phyloP scores from a whole-genome alignment of 2,329 filamentous ascomycete genomes.

The Mycosphaerelloides madeirae region DNA sequence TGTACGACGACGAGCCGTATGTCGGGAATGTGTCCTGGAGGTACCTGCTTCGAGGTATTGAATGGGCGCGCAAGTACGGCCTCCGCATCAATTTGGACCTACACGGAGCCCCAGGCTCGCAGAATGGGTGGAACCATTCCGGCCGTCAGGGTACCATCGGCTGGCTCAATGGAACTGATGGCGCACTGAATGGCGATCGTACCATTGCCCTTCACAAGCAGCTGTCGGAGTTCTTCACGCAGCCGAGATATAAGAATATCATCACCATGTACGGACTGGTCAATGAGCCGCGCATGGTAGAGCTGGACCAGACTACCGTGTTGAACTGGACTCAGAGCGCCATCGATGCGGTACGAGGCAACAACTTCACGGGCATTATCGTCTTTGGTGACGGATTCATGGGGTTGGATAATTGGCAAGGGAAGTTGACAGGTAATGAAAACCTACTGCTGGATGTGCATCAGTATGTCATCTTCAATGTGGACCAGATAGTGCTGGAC shows the following conservation, averaged over 20 bases:
- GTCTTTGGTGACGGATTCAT: constrained; percentile 95
- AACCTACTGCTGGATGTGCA: constrained; percentile 90
- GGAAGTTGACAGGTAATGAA: constrained; percentile 65
- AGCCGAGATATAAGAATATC: constrained; percentile 86
- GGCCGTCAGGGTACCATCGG: constrained; percentile 73
- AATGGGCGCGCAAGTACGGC: constrained; percentile 89
- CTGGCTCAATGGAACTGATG: constrained; percentile 90
- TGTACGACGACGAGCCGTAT: constrained; percentile 82
- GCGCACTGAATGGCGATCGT: constrained; percentile 69
- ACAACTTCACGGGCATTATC: constrained; percentile 67
- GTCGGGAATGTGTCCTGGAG: constrained; percentile 83
- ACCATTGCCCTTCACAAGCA: constrained; percentile 83
- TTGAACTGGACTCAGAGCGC: constrained; percentile 74
- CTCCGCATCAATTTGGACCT: constrained; percentile 89
- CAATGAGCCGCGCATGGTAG: constrained; percentile 84
- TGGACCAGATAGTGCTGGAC: constrained; percentile 72
- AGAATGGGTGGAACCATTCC: constrained; percentile 98
- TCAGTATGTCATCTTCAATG: constrained; percentile 98
- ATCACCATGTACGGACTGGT: constrained; percentile 88
- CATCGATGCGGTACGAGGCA: constrained; percentile 66
- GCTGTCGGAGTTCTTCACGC: constrained; percentile 86
- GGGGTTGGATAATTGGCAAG: constrained; percentile 86
- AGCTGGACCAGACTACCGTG: constrained; percentile 61
- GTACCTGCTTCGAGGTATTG: constrained; percentile 86
- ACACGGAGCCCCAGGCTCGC: constrained; percentile 84